Percentiles rank a stretch among this genome's conserved stretches.
Evolutionary conservation across 2,329 filamentous ascomycete species (phyloP).

Genomic region (Microcyclospora tardicrescens): DNA sequence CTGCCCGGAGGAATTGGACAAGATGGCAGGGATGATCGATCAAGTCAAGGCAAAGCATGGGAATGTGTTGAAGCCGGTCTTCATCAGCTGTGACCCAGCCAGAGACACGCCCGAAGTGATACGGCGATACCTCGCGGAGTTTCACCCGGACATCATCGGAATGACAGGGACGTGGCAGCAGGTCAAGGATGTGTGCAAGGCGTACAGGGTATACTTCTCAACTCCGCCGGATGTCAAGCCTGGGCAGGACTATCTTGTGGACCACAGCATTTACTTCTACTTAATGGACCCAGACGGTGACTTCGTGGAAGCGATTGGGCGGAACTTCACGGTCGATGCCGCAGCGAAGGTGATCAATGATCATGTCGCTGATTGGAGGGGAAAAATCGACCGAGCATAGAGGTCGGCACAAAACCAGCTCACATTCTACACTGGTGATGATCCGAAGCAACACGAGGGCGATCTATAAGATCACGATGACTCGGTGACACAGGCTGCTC

Average conservation of each 20-base stretch:
- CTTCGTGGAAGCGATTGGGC: slow-evolving; percentile 91
- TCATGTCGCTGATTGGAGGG: slow-evolving; percentile 70
- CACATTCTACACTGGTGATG: no score
- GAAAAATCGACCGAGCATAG: slow-evolving; percentile 36
- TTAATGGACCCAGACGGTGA: slow-evolving; percentile 97
- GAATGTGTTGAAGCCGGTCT: slow-evolving; percentile 57
- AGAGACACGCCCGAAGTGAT: slow-evolving; percentile 77
- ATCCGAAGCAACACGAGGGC: no score
- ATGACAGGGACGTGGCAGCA: slow-evolving; percentile 88
- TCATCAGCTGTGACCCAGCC: slow-evolving; percentile 90
- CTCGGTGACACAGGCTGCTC: no score
- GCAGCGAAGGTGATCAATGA: slow-evolving; percentile 72
- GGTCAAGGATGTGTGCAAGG: slow-evolving; percentile 88
- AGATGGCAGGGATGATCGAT: slow-evolving; percentile 96
- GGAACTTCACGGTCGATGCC: slow-evolving; percentile 83
- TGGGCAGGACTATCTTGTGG: slow-evolving; percentile 91
- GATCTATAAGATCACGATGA: no score
- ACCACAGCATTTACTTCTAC: slow-evolving; percentile 99
- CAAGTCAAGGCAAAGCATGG: slow-evolving; percentile 38
- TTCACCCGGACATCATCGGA: slow-evolving; percentile 74
- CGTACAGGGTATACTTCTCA: slow-evolving; percentile 93
- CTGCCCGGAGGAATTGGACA: slow-evolving; percentile 96
- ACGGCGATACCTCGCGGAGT: slow-evolving; percentile 77
- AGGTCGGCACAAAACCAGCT: no score
- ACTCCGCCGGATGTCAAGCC: slow-evolving; percentile 79